Evolutionary conservation across 805 yeast genomes (phyloP).

Genomic region (Hanseniaspora clermontiae): DNA sequence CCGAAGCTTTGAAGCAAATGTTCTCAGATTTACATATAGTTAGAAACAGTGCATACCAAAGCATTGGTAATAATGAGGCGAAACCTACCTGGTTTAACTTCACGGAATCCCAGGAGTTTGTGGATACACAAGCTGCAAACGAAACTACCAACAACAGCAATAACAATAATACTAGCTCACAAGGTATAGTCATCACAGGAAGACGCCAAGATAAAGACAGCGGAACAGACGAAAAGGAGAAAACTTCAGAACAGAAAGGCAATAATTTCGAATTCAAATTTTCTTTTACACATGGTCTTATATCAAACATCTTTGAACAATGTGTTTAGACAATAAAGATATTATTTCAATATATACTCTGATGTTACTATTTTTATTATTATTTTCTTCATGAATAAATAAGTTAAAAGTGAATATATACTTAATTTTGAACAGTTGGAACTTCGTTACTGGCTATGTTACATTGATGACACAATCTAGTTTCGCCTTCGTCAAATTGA

Average conservation of each 20-base stretch:
- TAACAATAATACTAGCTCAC: background rate
- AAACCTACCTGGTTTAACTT: conserved; percentile 6
- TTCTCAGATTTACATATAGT: background rate
- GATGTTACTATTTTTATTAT: background rate
- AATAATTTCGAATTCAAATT: background rate
- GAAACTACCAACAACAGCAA: background rate
- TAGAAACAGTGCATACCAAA: background rate
- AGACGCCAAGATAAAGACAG: conserved; percentile 10
- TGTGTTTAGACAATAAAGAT: background rate
- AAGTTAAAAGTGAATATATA: background rate
- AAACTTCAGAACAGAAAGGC: background rate
- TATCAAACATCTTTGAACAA: background rate
- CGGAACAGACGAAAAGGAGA: background rate
- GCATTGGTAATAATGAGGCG: background rate
- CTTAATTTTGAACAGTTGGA: conserved; percentile 31
- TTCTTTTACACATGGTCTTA: background rate
- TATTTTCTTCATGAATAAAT: background rate
- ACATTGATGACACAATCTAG: conserved; percentile 85
- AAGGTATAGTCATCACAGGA: conserved; percentile 13
- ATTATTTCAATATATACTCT: background rate
- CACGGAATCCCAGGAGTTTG: background rate
- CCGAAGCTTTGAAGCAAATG: background rate
- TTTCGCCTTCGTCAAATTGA: conserved; percentile 65
- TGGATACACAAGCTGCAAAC: background rate
- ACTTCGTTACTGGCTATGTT: conserved; percentile 74